These are phyloP conservation scores for Erodium maritimum DNA, from an alignment of 345 rosid species.

Conservation along the genomic window DNA sequence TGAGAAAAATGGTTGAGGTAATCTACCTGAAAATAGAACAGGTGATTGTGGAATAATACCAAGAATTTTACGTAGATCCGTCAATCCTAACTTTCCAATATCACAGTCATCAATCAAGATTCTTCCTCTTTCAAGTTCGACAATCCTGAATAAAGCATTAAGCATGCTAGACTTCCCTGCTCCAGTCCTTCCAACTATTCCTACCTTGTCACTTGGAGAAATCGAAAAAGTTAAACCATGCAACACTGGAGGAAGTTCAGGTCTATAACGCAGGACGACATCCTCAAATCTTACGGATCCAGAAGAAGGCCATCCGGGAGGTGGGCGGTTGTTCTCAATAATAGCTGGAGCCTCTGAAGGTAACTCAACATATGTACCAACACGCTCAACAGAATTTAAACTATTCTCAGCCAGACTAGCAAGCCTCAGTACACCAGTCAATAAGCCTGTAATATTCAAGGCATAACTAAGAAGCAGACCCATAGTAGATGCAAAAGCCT, in stretches of 20 bases:
- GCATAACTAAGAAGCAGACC: constrained; percentile 98
- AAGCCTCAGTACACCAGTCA: constrained; percentile 84
- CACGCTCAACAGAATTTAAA: constrained; percentile 89
- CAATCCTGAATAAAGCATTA: constrained; percentile 87
- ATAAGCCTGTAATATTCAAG: constrained; percentile 66
- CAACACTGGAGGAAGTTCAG: constrained; percentile 88
- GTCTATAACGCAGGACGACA: constrained; percentile 87
- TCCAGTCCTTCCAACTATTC: constrained; percentile 98
- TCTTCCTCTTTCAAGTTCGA: constrained; percentile 89
- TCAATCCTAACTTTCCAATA: constrained; percentile 64
- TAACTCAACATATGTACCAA: constrained; percentile 71
- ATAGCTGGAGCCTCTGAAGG: constrained; percentile 83
- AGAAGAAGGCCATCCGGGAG: constrained; percentile 99
- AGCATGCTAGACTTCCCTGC: constrained; percentile 99
- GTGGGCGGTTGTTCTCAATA: constrained; percentile 80
- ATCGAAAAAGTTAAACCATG: constrained; percentile 75
- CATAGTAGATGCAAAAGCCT: constrained; percentile 90
- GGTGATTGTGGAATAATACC: constrained; percentile 99
- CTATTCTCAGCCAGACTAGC: constrained; percentile 99
- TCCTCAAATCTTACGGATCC: constrained; percentile 85
- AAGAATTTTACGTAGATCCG: constrained; percentile 88
- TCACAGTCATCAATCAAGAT: constrained; percentile 78
- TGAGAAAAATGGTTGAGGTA: background rate
- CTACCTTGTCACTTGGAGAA: constrained; percentile 87
- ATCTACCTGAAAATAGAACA: constrained; percentile 90